A percentile compares a stretch with the other conserved stretches of the same genome.
Evolutionary conservation across 148 eudicot genomes (phyloP).

Genomic region (Polygonum aviculare): DNA sequence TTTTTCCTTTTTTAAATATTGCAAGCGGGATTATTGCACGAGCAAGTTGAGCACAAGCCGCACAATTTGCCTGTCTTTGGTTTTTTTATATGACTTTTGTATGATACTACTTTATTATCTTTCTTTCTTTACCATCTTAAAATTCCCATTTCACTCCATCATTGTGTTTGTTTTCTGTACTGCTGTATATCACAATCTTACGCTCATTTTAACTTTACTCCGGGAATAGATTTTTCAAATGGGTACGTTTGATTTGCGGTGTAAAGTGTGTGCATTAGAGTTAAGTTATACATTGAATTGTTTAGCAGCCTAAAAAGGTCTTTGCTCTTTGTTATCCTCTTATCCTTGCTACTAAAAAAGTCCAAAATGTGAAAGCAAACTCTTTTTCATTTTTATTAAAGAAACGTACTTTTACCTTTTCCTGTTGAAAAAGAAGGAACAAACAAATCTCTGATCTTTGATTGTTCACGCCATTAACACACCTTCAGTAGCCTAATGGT

Average conservation of each 20-base stretch:
- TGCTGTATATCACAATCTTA: not conserved
- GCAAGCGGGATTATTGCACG: not conserved
- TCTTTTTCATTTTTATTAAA: not conserved
- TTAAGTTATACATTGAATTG: too few species aligned
- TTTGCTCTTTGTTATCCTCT: not conserved
- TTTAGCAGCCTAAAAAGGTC: not conserved
- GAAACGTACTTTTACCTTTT: not conserved
- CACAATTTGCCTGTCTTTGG: not conserved
- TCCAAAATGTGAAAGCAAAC: not conserved
- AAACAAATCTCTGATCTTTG: not conserved
- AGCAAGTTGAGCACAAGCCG: not conserved
- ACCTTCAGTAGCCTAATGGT: not conserved
- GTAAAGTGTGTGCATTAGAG: not conserved
- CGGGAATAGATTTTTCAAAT: too few species aligned
- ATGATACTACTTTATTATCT: not conserved
- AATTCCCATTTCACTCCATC: not conserved
- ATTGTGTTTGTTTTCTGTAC: not conserved
- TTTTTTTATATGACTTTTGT: not conserved
- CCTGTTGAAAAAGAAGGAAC: not conserved
- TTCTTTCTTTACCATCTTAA: not conserved
- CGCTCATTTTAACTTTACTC: not conserved
- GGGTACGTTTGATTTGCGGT: not conserved
- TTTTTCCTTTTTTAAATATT: not conserved
- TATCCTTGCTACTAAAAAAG: not conserved
- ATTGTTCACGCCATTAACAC: slow-evolving; percentile 3